Conservation (phyloP, 495 filamentous ascomycete genomes). For the Talaromyces borbonicus region DNA sequence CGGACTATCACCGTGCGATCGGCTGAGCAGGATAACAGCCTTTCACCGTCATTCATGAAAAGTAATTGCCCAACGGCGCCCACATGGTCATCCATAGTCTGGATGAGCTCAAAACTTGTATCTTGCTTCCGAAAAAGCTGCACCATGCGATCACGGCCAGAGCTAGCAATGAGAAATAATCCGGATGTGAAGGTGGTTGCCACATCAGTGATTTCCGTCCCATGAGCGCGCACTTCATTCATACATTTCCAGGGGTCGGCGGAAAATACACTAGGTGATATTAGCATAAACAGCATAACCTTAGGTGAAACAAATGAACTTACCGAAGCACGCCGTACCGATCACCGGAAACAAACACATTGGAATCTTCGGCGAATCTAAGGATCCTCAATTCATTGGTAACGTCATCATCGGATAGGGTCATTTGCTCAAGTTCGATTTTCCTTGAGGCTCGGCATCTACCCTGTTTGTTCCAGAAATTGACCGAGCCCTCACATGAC, state of each 20-base stretch:
- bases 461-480: constrained; percentile 74
- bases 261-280: constrained; percentile 33
- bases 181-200: constrained; percentile 37
- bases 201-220: constrained; percentile 76
- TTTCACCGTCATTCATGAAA: constrained; percentile 54
- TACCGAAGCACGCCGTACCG: constrained; percentile 72
- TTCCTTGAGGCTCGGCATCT: constrained; percentile 50
- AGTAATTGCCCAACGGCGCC: constrained; percentile 55
- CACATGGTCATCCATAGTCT: constrained; percentile 72
- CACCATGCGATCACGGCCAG: constrained; percentile 78
- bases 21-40: constrained; percentile 73
- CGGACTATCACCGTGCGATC: constrained; percentile 78
- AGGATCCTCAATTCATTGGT: constrained; percentile 71
- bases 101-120: constrained; percentile 48
- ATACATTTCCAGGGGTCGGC: constrained; percentile 38
- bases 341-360: constrained; percentile 71
- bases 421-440: constrained; percentile 57
- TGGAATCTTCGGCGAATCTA: constrained; percentile 46
- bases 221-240: constrained; percentile 71
- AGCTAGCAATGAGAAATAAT: constrained; percentile 56
- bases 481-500: constrained; percentile 65
- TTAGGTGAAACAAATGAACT: constrained; percentile 12
- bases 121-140: constrained; percentile 66
- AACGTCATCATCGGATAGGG: constrained; percentile 44
- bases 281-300: constrained; percentile 7